phyloP scores from a whole-genome alignment of 1,284 basidiomycete species.

The Rhodotorula sp. region DNA sequence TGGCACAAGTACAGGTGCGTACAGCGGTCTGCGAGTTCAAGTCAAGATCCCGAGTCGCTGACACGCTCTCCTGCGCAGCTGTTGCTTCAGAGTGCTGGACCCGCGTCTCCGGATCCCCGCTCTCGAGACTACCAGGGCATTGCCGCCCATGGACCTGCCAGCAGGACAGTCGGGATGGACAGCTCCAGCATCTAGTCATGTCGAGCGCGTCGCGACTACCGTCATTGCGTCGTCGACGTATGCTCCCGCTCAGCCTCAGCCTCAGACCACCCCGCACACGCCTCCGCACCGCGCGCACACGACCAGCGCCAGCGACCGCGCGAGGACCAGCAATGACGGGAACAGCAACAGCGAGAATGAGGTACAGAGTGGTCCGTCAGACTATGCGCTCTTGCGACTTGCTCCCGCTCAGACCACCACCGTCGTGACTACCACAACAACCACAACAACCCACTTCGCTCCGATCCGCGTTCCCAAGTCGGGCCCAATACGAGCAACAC shows the following conservation, averaged over 20 bases:
- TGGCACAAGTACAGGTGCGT: no score
- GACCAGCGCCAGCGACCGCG: background rate
- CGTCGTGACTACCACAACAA: slow-evolving; percentile 45
- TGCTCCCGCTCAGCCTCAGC: background rate
- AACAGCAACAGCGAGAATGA: background rate
- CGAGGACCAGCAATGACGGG: no score
- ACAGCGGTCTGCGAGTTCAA: no score
- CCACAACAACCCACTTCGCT: slow-evolving; percentile 44
- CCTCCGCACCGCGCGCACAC: background rate
- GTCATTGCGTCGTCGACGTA: background rate
- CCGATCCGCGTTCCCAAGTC: slow-evolving; percentile 43
- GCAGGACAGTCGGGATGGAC: background rate
- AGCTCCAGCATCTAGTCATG: background rate
- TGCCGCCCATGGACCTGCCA: background rate
- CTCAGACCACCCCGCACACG: background rate
- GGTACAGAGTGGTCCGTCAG: background rate
- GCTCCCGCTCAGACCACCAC: slow-evolving; percentile 41
- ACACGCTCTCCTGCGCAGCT: no score
- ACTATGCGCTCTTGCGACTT: slow-evolving; percentile 40
- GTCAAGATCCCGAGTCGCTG: no score
- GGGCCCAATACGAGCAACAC: slow-evolving; percentile 8
- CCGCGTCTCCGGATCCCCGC: background rate
- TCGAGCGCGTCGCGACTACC: background rate
- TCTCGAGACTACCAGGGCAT: background rate
- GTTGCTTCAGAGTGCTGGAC: no score